Conservation (phyloP, 345 rosid species). For the Heritiera littoralis region DNA sequence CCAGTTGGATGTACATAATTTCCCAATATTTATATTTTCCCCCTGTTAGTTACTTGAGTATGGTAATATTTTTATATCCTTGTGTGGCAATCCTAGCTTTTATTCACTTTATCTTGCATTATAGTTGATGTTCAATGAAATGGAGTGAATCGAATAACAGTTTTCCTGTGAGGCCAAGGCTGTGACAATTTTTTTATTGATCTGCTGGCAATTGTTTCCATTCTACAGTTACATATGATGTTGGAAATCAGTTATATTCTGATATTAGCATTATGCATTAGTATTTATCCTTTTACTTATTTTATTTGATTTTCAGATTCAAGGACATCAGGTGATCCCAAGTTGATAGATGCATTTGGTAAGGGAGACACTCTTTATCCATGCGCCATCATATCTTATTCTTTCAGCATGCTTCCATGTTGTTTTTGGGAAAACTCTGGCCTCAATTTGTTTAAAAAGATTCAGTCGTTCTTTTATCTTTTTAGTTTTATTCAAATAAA, state of each 20-base stretch:
- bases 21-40: not conserved
- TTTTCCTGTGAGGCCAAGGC: not conserved
- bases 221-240: not conserved
- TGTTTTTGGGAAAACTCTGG: not conserved
- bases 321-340: conserved; percentile 60
- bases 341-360: conserved; percentile 77
- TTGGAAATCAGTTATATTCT: not conserved
- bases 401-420: not conserved
- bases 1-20: not conserved
- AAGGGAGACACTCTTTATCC: conserved; percentile 29
- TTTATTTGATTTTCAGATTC: conserved; percentile 51
- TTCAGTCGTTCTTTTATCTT: not conserved
- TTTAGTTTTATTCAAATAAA: not conserved
- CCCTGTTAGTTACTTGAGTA: not conserved
- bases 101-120: not conserved
- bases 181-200: not conserved
- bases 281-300: not conserved
- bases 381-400: not conserved
- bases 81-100: not conserved
- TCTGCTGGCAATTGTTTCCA: not conserved
- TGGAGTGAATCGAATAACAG: not conserved
- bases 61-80: not conserved
- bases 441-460: not conserved
- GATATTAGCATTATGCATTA: not conserved
- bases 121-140: not conserved